Conservation (phyloP, 345 rosid species). For the Ricinus communis region DNA sequence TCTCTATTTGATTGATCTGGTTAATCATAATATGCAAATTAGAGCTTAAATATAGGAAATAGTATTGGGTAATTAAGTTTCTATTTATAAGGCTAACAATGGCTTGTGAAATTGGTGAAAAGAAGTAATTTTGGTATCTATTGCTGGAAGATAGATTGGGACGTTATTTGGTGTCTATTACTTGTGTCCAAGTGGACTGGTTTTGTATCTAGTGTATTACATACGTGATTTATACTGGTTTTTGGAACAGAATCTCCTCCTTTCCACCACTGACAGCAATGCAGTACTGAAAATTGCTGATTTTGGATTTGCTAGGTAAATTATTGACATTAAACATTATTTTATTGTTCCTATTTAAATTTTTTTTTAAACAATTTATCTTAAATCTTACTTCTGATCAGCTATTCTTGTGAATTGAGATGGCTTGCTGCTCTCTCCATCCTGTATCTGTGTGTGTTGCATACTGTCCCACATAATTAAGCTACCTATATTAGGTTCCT, state of each 20-base stretch:
- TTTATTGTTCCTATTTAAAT: background rate
- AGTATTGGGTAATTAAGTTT: background rate
- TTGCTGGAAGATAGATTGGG: background rate
- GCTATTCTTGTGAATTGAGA: background rate
- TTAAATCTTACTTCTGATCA: background rate
- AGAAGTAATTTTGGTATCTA: background rate
- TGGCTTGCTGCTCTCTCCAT: background rate
- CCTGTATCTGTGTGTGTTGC: no score
- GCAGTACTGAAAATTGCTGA: constrained; percentile 92
- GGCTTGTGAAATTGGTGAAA: background rate
- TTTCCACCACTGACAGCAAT: constrained; percentile 56
- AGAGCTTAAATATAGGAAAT: background rate
- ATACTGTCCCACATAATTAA: background rate
- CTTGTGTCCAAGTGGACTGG: constrained; percentile 13
- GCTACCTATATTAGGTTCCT: background rate
- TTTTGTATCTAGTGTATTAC: constrained; percentile 12
- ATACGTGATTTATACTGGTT: constrained; percentile 33
- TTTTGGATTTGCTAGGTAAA: constrained; percentile 99
- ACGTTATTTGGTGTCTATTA: constrained; percentile 10
- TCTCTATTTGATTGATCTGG: background rate
- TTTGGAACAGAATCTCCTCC: constrained; percentile 88
- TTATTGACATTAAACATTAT: constrained; percentile 9
- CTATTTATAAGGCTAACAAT: constrained; percentile 6
- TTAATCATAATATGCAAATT: background rate
- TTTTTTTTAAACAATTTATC: background rate